Base-by-base conservation (phyloP, 2,329 filamentous ascomycete genomes). In the Thelonectria olida region DNA sequence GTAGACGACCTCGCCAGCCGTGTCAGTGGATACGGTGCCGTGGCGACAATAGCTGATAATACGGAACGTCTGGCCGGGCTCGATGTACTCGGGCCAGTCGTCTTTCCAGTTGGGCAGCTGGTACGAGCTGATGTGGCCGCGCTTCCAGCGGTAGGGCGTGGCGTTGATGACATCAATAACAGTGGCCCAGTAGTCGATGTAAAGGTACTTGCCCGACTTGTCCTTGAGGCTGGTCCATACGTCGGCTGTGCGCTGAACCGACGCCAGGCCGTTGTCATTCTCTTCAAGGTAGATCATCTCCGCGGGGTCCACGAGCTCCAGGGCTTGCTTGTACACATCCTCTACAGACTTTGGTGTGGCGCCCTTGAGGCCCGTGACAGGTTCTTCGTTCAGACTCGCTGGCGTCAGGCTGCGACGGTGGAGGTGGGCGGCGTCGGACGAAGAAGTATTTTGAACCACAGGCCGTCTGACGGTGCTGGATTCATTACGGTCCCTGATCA, bases 81-180 rank as follows among this genome's bases (percentile, higher is more conserved):
- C 9, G 23, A 77, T 71, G 49, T 55, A 57, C n/a, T 63, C 17
- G 2, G 73, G 72, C 67, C 72, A 74, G 7, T 42, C 20, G 3
- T 38, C n/a, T 0, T 65, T 23, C 72, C 73, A 74, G 5, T 41
- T 12, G 4, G 9, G 1, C 34, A 72, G 47, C 44, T 72, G 67
- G 45, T 73, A 71, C 0, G 54, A 49, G 53, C 65, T 56, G 1
- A 55, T 58, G 61, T 64, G 67, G 0, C 44, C 64, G 41, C 54
- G 67, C 7, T 42, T 36, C 74, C 74, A 78, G 25, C 45, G 57
- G 61, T 74, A 77, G 3, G 75, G 75, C 6, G 73, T 76, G n/a
- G 67, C 70, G 56, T 78, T 78, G 69, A 77, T 61, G 45, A 78
- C 56, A 2, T 58, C 63, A 31, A 77, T 54, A 17, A 55, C 45